A percentile compares a stretch with the other conserved stretches of the same genome.
phyloP scores from a whole-genome alignment of 768 basidiomycete species.

The Candolleomyces efflorescens region DNA sequence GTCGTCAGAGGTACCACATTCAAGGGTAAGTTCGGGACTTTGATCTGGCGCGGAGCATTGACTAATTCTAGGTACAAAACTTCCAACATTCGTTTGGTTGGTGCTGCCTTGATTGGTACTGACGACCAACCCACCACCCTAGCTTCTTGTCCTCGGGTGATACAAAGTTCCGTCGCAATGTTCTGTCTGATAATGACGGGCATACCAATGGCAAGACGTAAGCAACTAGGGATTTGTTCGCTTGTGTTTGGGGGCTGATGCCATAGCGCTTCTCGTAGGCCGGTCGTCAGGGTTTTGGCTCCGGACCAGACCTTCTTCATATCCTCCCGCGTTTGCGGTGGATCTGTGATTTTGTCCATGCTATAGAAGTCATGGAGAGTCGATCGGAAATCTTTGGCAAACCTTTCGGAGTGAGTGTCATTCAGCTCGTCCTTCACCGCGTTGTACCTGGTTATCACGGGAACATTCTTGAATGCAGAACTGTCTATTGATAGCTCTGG shows the following conservation, averaged over 20 bases:
- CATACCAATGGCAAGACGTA: slow-evolving; percentile 16
- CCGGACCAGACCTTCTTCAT: not conserved
- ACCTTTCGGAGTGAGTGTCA: slow-evolving; percentile 22
- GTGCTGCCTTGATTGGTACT: too few relatives aligned
- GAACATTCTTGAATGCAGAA: slow-evolving; percentile 27
- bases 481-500: too few relatives aligned
- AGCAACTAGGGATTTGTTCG: slow-evolving; percentile 13
- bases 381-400: slow-evolving; percentile 29
- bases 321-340: not conserved
- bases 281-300: not conserved
- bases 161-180: slow-evolving; percentile 14
- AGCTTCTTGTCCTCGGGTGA: slow-evolving; percentile 8
- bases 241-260: not conserved
- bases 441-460: slow-evolving; percentile 37
- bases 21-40: slow-evolving; percentile 20
- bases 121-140: slow-evolving; percentile 17
- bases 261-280: not conserved
- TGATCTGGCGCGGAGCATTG: slow-evolving; percentile 17
- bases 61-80: slow-evolving; percentile 23
- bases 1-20: slow-evolving; percentile 25
- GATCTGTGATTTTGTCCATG: not conserved
- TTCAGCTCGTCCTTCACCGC: slow-evolving; percentile 34
- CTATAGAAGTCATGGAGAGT: slow-evolving; percentile 19
- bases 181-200: slow-evolving; percentile 21
- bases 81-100: slow-evolving; percentile 16